Evolutionary conservation across 768 basidiomycete genomes (phyloP), one percentile per base, ranked within the genome.

Genomic region (Suillus brevipes): DNA sequence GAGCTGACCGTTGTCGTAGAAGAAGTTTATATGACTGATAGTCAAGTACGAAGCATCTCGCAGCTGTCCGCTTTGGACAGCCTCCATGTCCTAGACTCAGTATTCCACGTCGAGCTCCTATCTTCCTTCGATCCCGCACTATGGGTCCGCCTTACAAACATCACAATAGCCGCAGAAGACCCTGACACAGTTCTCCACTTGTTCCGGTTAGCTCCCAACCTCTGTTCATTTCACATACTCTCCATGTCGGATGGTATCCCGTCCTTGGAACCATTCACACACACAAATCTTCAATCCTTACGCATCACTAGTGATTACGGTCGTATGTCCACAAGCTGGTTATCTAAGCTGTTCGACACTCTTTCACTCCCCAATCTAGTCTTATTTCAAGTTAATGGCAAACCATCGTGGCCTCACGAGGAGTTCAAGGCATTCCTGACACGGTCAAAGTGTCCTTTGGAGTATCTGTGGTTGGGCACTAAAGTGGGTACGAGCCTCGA

Each of bases 371-470:
- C 72, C 1, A 42, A 38, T 13, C 58, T 72, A 40, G 49, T 45
- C 13, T 23, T 50, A 20, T 49, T 72, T 37, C 50, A 62, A 36
- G 59, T 71, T 20, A 20, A 31, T 16, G 60, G 64, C 53, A 3
- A 3, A 28, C 7, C 7, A 18, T 34, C n/a, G 3, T 72, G 71
- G 71, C 65, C 43, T 25, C 65, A 70, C 14, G 38, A 64, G 2
- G 60, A 63, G 16, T 56, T 72, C 50, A 72, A 52, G 53, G 23
- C 64, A 20, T 72, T 72, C 14, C 10, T 72, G n/a, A 9, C 20
- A 50, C 68, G 71, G 2, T 72, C 71, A 14, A 9, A 2, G 31
- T 72, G 71, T 40, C 73, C 68, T 9, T 64, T 72, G 20, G 70
- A 70, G 64, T 65, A 34, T 25, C 70, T 72, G 43, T 58, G 67